Evolutionary conservation across 768 basidiomycete genomes (phyloP).

Genomic region (Tylopilus sp.): DNA sequence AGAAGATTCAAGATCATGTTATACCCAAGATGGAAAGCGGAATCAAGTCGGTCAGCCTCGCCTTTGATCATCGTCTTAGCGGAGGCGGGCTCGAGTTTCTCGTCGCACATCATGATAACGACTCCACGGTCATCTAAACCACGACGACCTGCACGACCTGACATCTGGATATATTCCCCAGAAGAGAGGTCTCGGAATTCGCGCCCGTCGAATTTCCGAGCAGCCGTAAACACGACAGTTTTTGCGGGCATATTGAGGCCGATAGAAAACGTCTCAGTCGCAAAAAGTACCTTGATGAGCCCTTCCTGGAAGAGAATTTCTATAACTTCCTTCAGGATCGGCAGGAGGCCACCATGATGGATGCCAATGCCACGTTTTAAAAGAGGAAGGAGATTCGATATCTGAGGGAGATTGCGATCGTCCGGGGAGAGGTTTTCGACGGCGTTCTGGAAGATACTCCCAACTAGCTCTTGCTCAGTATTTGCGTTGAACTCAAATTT

Average conservation of each 20-base stretch:
- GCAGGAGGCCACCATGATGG: slow-evolving; percentile 96
- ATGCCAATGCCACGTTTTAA: slow-evolving; percentile 95
- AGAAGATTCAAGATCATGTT: slow-evolving; percentile 99
- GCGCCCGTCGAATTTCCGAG: slow-evolving; percentile 93
- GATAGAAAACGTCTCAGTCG: slow-evolving; percentile 98
- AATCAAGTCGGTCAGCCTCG: slow-evolving; percentile 93
- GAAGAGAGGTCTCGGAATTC: slow-evolving; percentile 92
- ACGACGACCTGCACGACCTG: slow-evolving; percentile 94
- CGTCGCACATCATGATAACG: slow-evolving; percentile 99
- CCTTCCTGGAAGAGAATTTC: slow-evolving; percentile 99
- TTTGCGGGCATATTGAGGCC: slow-evolving; percentile 99
- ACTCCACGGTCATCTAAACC: slow-evolving; percentile 98
- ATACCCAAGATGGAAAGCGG: slow-evolving; percentile 97
- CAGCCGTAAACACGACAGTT: slow-evolving; percentile 95
- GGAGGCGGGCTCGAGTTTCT: slow-evolving; percentile 88
- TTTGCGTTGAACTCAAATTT: slow-evolving; percentile 94
- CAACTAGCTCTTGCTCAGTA: slow-evolving; percentile 86
- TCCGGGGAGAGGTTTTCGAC: slow-evolving; percentile 84
- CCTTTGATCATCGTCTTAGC: slow-evolving; percentile 99
- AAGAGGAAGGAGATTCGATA: slow-evolving; percentile 86
- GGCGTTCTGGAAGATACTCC: slow-evolving; percentile 91
- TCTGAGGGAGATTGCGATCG: slow-evolving; percentile 90
- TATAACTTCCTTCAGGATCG: slow-evolving; percentile 97
- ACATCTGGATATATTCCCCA: slow-evolving; percentile 99
- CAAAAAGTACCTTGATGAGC: slow-evolving; percentile 95